Evolutionary conservation across 202 grass and related monocot genomes (phyloP).

Genomic region (Eragrostis tef): DNA sequence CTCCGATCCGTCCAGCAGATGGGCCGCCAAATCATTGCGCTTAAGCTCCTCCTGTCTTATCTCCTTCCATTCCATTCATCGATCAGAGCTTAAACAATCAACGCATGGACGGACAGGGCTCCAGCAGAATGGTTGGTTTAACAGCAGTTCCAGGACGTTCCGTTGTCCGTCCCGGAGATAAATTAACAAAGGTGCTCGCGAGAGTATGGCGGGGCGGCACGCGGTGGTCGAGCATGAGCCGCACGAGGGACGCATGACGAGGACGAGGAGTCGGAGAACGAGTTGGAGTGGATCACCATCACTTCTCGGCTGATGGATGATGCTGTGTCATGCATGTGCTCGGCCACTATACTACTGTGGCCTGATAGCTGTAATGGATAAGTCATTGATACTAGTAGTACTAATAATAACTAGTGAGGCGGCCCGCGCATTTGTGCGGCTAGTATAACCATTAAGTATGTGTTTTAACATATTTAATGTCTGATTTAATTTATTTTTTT

Average conservation of each 20-base stretch:
- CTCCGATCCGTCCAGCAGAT: background rate
- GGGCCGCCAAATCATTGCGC: conserved; percentile 7
- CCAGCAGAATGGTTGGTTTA: background rate
- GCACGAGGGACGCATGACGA: background rate
- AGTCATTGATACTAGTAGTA: too few relatives aligned
- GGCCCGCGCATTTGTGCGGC: too few relatives aligned
- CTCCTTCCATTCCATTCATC: background rate
- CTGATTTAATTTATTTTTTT: too few relatives aligned
- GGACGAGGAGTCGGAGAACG: conserved; percentile 4
- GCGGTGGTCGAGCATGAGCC: background rate
- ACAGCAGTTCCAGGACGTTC: background rate
- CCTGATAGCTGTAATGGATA: background rate
- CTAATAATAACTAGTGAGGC: background rate
- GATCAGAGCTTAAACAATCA: background rate
- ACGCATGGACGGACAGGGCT: background rate
- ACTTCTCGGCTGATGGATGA: too few relatives aligned
- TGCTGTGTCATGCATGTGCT: background rate
- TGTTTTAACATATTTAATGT: too few relatives aligned
- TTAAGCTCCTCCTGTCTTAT: background rate
- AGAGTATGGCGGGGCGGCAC: background rate
- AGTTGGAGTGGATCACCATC: background rate
- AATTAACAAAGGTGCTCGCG: too few relatives aligned
- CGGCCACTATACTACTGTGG: background rate
- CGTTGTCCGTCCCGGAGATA: background rate
- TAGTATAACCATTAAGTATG: too few relatives aligned